These are phyloP conservation scores for Pichia sp. DNA, from an alignment of 1,139 yeast species.

Conservation along the genomic window DNA sequence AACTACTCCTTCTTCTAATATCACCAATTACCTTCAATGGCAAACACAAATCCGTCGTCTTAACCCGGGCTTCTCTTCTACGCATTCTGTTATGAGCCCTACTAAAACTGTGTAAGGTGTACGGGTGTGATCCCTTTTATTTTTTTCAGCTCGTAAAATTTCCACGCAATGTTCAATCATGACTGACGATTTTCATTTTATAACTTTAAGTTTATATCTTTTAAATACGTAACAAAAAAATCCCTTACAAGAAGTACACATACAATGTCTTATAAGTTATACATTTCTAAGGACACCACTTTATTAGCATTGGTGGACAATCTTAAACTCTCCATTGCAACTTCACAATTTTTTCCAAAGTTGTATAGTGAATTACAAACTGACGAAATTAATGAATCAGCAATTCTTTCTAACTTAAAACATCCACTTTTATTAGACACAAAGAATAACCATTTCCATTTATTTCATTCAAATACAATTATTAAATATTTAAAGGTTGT, in stretches of 20 bases:
- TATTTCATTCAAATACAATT: constrained; percentile 77
- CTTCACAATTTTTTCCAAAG: constrained; percentile 32
- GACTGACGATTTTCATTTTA: not conserved
- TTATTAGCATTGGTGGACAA: constrained; percentile 45
- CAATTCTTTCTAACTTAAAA: constrained; percentile 2
- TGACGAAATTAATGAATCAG: constrained; percentile 31
- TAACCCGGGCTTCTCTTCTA: not conserved
- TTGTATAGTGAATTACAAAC: constrained; percentile 7
- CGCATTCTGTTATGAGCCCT: not conserved
- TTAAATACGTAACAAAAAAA: too few species aligned
- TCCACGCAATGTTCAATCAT: not conserved
- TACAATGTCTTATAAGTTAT: constrained; percentile 32
- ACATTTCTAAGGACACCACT: constrained; percentile 38
- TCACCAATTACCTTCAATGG: not conserved
- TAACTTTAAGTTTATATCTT: too few species aligned
- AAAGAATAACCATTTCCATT: constrained; percentile 35
- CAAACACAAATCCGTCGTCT: not conserved
- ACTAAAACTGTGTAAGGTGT: not conserved
- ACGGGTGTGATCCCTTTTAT: not conserved
- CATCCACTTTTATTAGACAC: constrained; percentile 28
- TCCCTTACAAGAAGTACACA: too few species aligned
- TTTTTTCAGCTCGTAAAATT: too few species aligned
- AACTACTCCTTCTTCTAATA: not conserved
- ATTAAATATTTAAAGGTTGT: constrained; percentile 55
- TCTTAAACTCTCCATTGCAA: constrained; percentile 55